These are phyloP conservation scores for Colletotrichum aenigma DNA, from an alignment of 2,329 filamentous ascomycete genomes.

Conservation along the genomic window DNA sequence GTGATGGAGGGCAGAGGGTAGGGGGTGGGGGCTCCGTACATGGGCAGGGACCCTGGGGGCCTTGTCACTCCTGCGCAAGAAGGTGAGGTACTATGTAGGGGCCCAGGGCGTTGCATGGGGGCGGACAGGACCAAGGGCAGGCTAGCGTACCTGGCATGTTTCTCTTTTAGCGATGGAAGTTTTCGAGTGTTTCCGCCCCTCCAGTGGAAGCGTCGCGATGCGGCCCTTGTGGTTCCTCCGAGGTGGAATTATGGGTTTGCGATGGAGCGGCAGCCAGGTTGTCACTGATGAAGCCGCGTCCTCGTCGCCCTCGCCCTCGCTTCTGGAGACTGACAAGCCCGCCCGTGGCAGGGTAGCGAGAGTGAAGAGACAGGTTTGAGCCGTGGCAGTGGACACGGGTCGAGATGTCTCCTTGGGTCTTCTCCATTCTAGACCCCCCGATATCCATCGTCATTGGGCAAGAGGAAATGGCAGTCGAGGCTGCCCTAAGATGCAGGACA, in stretches of 20 bases:
- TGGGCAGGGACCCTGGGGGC: neutral
- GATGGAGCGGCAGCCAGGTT: neutral
- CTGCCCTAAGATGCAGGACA: neutral
- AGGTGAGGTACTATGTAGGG: neutral
- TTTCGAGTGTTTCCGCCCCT: slow-evolving; percentile 18
- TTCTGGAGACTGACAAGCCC: neutral
- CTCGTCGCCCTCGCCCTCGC: neutral
- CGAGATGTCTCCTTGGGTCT: neutral
- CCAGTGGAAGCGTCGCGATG: slow-evolving; percentile 6
- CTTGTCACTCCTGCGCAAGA: neutral
- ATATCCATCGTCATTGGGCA: neutral
- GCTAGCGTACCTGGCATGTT: slow-evolving; percentile 12
- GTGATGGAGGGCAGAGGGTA: neutral
- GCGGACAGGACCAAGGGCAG: neutral
- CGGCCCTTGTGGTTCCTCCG: neutral
- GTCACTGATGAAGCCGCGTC: neutral
- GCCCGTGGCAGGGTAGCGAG: neutral
- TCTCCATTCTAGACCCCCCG: neutral
- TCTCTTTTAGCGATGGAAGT: slow-evolving; percentile 20
- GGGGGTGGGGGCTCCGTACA: neutral
- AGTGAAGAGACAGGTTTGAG: neutral
- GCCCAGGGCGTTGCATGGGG: neutral
- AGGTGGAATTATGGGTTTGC: neutral
- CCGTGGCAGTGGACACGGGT: neutral
- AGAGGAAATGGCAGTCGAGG: neutral